phyloP scores from a whole-genome alignment of 2,329 filamentous ascomycete species.

The Curvularia hawaiiensis region DNA sequence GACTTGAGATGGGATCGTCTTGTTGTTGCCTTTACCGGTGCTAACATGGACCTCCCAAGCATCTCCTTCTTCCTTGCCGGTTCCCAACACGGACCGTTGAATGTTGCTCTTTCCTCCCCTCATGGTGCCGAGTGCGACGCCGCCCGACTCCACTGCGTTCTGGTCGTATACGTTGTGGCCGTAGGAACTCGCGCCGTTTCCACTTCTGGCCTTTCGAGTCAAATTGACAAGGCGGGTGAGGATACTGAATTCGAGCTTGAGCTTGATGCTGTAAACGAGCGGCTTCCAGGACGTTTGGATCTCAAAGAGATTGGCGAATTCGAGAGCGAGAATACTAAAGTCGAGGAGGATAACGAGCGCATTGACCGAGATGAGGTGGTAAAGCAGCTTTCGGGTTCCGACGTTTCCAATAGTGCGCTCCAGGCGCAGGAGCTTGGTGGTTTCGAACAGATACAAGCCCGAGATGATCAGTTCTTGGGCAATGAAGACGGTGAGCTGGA shows the following conservation, averaged over 20 bases:
- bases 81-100: slow-evolving; percentile 16
- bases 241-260: slow-evolving; percentile 61
- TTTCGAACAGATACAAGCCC: slow-evolving; percentile 59
- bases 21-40: slow-evolving; percentile 13
- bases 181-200: slow-evolving; percentile 21
- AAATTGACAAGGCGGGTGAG: slow-evolving; percentile 45
- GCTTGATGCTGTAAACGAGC: slow-evolving; percentile 51
- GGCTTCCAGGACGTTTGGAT: slow-evolving; percentile 42
- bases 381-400: slow-evolving; percentile 18
- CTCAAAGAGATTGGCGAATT: slow-evolving; percentile 26
- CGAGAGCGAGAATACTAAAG: slow-evolving; percentile 28
- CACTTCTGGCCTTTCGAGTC: slow-evolving; percentile 11
- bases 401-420: slow-evolving; percentile 23
- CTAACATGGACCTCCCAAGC: slow-evolving; percentile 25
- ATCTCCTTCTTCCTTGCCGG: slow-evolving; percentile 10
- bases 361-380: slow-evolving; percentile 31
- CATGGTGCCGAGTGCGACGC: slow-evolving; percentile 21
- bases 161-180: slow-evolving; percentile 16
- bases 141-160: slow-evolving; percentile 5
- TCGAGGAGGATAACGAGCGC: slow-evolving; percentile 31
- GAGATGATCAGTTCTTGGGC: slow-evolving; percentile 45
- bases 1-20: slow-evolving; percentile 17
- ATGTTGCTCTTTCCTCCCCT: slow-evolving; percentile 8
- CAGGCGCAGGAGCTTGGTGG: slow-evolving; percentile 21
- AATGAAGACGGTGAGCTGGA: slow-evolving; percentile 49